phyloP scores from a whole-genome alignment of 75 land plant species.

The Sequoiadendron giganteum region DNA sequence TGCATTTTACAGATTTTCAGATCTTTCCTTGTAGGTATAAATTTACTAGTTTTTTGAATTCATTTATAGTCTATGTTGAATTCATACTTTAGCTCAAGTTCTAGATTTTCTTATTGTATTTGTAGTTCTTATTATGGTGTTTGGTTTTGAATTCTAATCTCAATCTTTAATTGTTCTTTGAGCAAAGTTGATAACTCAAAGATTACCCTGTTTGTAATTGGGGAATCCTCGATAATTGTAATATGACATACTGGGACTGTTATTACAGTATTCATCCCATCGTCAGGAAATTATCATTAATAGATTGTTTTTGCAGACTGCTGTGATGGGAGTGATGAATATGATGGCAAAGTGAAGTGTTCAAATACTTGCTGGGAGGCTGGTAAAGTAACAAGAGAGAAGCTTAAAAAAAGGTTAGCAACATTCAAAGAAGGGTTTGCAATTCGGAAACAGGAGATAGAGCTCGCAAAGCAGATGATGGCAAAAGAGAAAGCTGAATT shows the following conservation, averaged over 20 bases:
- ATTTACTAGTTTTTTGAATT: background rate
- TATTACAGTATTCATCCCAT: background rate
- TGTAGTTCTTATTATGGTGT: background rate
- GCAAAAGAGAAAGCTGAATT: conserved; percentile 70
- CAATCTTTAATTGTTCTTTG: background rate
- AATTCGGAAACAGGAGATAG: conserved; percentile 57
- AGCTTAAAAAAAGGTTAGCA: conserved; percentile 70
- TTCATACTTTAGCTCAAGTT: background rate
- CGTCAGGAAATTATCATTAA: background rate
- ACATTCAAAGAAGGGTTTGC: conserved; percentile 63
- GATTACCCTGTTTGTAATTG: background rate
- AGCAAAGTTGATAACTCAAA: background rate
- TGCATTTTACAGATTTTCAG: background rate
- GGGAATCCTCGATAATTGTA: background rate
- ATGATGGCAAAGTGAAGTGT: conserved; percentile 72
- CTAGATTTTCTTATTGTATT: background rate
- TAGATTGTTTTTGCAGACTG: conserved; percentile 51
- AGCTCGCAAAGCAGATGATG: conserved; percentile 50
- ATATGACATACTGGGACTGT: background rate
- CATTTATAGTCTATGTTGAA: background rate
- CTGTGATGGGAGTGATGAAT: conserved; percentile 98
- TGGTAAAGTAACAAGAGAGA: conserved; percentile 89
- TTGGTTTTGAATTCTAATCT: background rate
- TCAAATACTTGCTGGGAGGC: conserved; percentile 92
- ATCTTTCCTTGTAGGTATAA: background rate